These are phyloP conservation scores for Plasmodium sp. DNA, from an alignment of 169 alveolate species.

Conservation along the genomic window DNA sequence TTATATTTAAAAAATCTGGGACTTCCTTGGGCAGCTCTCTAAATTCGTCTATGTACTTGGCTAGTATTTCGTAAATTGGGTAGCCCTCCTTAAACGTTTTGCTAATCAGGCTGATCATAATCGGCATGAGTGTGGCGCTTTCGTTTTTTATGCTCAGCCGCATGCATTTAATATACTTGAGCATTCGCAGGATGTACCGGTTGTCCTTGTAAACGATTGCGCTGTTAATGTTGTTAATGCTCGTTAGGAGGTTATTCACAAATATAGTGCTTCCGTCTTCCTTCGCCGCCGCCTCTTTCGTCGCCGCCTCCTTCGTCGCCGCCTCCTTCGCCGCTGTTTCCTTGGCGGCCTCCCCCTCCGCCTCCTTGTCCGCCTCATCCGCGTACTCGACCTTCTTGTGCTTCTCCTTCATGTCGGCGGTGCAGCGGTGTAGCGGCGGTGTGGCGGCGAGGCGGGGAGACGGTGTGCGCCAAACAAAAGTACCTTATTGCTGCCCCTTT, in stretches of 20 bases:
- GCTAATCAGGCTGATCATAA: neutral
- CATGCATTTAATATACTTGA: conserved; percentile 50
- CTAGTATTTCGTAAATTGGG: conserved; percentile 38
- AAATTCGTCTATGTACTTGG: conserved; percentile 23
- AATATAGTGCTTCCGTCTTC: conserved; percentile 1
- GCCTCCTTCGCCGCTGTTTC: neutral
- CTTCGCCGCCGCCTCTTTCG: neutral
- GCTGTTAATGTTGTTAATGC: conserved; percentile 39
- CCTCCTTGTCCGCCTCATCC: neutral
- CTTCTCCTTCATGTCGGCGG: neutral
- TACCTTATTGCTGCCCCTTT: neutral
- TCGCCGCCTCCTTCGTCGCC: neutral
- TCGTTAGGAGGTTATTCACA: conserved; percentile 30
- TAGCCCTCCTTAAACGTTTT: conserved; percentile 46
- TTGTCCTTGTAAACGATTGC: conserved; percentile 49
- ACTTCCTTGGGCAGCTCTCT: conserved; percentile 1
- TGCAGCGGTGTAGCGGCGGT: no score
- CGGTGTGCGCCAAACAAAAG: neutral
- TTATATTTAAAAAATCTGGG: conserved; percentile 1
- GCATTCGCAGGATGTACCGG: conserved; percentile 58
- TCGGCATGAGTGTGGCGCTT: conserved; percentile 13
- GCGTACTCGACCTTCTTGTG: conserved; percentile 2
- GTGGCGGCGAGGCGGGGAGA: neutral
- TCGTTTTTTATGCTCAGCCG: conserved; percentile 49
- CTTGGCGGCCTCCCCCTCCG: neutral